phyloP scores from a whole-genome alignment of 371 early-diverging fungal species.

The Lichtheimia hyalospora region DNA sequence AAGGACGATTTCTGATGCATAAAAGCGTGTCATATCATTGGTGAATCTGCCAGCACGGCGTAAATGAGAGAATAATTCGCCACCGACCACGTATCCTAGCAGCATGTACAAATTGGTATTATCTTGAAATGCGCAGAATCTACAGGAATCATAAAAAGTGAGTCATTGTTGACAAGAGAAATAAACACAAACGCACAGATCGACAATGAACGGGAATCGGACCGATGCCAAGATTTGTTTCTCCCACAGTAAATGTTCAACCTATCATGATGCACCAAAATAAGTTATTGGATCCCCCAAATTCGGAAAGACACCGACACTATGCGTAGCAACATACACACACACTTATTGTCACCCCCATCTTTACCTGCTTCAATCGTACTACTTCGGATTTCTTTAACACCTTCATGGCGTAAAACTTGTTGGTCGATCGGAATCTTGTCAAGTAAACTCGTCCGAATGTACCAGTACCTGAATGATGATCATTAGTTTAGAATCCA shows the following conservation, averaged over 20 bases:
- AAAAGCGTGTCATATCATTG: constrained; percentile 86
- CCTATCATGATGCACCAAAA: constrained; percentile 19
- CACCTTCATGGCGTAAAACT: constrained; percentile 94
- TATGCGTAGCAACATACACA: too few species aligned
- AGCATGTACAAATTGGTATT: constrained; percentile 89
- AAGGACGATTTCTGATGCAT: constrained; percentile 77
- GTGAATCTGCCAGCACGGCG: constrained; percentile 88
- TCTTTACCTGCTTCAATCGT: constrained; percentile 75
- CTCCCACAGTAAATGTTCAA: constrained; percentile 95
- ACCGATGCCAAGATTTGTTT: constrained; percentile 84
- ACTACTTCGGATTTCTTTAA: constrained; percentile 92
- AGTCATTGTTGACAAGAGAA: neutral
- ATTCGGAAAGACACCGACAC: too few species aligned
- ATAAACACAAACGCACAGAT: constrained; percentile 54
- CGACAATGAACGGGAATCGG: constrained; percentile 90
- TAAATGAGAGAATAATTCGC: constrained; percentile 95
- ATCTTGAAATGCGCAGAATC: constrained; percentile 91
- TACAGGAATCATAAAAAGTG: constrained; percentile 14
- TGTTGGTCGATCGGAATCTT: constrained; percentile 59
- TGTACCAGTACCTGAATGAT: constrained; percentile 87
- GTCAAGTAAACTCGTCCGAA: constrained; percentile 93
- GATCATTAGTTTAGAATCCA: neutral
- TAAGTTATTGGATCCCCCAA: too few species aligned
- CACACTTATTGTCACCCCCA: neutral
- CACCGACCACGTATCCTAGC: constrained; percentile 95